Evolutionary conservation across 768 basidiomycete genomes (phyloP).

Genomic region (Thelephora ganbajun): DNA sequence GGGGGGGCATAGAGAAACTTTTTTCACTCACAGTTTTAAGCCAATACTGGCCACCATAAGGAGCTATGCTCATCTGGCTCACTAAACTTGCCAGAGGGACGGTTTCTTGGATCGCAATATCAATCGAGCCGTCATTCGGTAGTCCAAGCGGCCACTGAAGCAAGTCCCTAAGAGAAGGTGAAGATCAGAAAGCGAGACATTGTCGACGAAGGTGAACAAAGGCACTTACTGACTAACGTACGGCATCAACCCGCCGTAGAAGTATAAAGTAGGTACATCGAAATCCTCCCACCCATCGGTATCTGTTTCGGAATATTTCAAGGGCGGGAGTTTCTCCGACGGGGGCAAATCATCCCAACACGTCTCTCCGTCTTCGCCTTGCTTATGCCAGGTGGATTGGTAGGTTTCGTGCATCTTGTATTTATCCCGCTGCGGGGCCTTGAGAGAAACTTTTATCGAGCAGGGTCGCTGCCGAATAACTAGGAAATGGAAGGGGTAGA

Average conservation of each 20-base stretch:
- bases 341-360: background rate
- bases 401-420: constrained; percentile 46
- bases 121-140: constrained; percentile 68
- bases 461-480: constrained; percentile 51
- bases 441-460: constrained; percentile 56
- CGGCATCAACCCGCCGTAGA: constrained; percentile 71
- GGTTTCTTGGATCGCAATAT: constrained; percentile 48
- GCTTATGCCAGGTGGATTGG: constrained; percentile 22
- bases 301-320: constrained; percentile 24
- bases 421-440: constrained; percentile 60
- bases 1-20: too few species aligned
- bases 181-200: background rate
- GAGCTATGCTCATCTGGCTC: background rate
- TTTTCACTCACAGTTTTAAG: too few species aligned
- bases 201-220: background rate
- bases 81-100: constrained; percentile 12
- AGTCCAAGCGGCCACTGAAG: constrained; percentile 78
- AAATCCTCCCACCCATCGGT: constrained; percentile 59
- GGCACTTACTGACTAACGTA: constrained; percentile 45
- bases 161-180: constrained; percentile 33
- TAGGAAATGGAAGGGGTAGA: constrained; percentile 12
- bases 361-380: constrained; percentile 1
- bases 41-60: background rate
- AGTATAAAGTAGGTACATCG: constrained; percentile 51
- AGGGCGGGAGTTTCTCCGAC: constrained; percentile 25